Evolutionary conservation across 768 basidiomycete genomes (phyloP), one percentile per base, ranked within the genome.

Genomic region (Russula vinacea): DNA sequence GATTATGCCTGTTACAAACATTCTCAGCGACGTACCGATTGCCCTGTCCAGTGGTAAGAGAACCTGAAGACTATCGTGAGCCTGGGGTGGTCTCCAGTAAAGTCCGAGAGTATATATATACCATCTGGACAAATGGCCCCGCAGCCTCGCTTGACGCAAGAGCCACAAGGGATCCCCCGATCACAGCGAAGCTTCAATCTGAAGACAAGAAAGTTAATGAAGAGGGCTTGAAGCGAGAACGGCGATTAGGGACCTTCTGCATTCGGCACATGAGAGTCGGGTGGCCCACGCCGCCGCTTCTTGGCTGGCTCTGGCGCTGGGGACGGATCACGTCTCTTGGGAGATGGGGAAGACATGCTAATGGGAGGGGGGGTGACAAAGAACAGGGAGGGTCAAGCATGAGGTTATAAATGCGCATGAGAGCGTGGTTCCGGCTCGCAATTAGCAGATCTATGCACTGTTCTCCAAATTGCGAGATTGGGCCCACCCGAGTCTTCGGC

Each of bases 41-140:
- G 17, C 89, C 90, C 74, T 90, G 86, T 9, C 90, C 90, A 53
- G 90, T 91, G 11, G 89, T 90, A 51, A 91, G 76, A 13, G 88
- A 89, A 57, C 89, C 88, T 89, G 78, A 33, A 58, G 53, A 62
- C 5, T 55, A 53, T 39, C 37, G 56, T 50, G 61, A 49, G 47
- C 60, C 60, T 52, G 35, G 22, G 40, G 29, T 22, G 52, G 57
- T 44, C 53, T 24, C 45, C 10, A 5, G 37, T 40, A 16, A 49
- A 19, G 51, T 59, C 50, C 44, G 55, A 62, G 62, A 42, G n/a
- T 37, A 58, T 65, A 60, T 58, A 56, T 62, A 42, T 65, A 84
- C 85, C 81, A 80, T 92, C 90, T 56, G 90, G 90, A 73, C 90
- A 92, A 67, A 92, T 91, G 61, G 89, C 86, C 56, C 85, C 86